Conservation (phyloP, 225 moss, liverwort and hornwort genomes). For the Takakia lepidozioides region DNA sequence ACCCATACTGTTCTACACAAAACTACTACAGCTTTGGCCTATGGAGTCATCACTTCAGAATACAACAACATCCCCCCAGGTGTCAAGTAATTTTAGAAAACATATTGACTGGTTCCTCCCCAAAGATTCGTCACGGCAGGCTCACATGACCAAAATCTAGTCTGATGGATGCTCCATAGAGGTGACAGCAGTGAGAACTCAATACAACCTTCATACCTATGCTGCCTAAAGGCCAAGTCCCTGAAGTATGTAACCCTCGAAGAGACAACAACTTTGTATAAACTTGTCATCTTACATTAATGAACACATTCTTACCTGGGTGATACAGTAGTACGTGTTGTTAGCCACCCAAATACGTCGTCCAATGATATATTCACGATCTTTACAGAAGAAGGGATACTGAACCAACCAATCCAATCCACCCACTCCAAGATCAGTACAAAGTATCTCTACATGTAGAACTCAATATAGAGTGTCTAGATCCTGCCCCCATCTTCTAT, state of each 20-base stretch:
- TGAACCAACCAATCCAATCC: conserved; percentile 11
- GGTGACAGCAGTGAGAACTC: too few relatives aligned
- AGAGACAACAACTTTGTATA: too few relatives aligned
- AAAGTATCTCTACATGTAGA: background rate
- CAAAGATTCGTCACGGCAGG: too few relatives aligned
- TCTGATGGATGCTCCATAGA: too few relatives aligned
- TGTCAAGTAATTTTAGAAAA: too few relatives aligned
- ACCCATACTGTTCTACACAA: background rate
- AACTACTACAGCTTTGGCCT: background rate
- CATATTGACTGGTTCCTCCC: too few relatives aligned
- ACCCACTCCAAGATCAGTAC: background rate
- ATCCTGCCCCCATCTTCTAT: too few relatives aligned
- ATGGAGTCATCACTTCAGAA: background rate
- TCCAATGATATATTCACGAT: conserved; percentile 82
- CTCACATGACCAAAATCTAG: background rate
- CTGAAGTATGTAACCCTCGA: too few relatives aligned
- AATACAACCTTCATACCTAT: too few relatives aligned
- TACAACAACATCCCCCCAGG: too few relatives aligned
- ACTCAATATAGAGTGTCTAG: too few relatives aligned
- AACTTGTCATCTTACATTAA: background rate
- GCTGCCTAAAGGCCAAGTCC: too few relatives aligned
- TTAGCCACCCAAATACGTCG: conserved; percentile 82
- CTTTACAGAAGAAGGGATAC: conserved; percentile 94
- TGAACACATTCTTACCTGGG: conserved; percentile 35
- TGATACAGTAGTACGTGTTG: conserved; percentile 61